Conservation (phyloP, 352 stramenopile genomes). For the Globisporangium iwayamae region DNA sequence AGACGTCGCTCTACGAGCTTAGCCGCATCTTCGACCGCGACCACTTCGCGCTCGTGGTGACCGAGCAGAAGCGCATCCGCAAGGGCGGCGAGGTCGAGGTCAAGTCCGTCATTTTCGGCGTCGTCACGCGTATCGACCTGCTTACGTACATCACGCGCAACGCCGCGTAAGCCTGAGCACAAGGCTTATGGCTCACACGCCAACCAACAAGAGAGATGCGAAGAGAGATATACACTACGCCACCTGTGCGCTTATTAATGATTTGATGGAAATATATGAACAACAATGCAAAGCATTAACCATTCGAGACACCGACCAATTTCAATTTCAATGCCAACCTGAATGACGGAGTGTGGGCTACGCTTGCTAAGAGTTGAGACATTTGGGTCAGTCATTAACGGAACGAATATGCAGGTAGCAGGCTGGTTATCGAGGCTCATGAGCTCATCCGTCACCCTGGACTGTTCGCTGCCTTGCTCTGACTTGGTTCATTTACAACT, state of each 20-base stretch:
- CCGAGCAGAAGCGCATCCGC: slow-evolving; percentile 27
- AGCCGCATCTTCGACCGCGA: slow-evolving; percentile 95
- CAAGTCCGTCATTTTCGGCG: slow-evolving; percentile 73
- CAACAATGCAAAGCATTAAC: slow-evolving; percentile 19
- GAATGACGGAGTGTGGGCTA: not conserved
- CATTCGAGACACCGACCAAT: slow-evolving; percentile 1
- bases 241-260: slow-evolving; percentile 11
- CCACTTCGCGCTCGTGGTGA: slow-evolving; percentile 91
- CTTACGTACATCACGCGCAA: slow-evolving; percentile 91
- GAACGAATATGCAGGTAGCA: not conserved
- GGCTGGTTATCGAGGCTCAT: not conserved
- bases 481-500: slow-evolving; percentile 11
- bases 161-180: not conserved
- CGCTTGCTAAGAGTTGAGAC: not conserved
- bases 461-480: not conserved
- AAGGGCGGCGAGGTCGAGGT: slow-evolving; percentile 48
- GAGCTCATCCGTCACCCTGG: not conserved
- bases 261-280: slow-evolving; percentile 19
- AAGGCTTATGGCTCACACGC: not conserved
- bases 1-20: slow-evolving; percentile 86
- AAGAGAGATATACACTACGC: slow-evolving; percentile 14
- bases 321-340: not conserved
- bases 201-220: not conserved
- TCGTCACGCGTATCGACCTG: slow-evolving; percentile 95
- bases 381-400: not conserved